Evolutionary conservation across 1,284 basidiomycete species (phyloP).

Genomic region (Marasmius tenuissimus): DNA sequence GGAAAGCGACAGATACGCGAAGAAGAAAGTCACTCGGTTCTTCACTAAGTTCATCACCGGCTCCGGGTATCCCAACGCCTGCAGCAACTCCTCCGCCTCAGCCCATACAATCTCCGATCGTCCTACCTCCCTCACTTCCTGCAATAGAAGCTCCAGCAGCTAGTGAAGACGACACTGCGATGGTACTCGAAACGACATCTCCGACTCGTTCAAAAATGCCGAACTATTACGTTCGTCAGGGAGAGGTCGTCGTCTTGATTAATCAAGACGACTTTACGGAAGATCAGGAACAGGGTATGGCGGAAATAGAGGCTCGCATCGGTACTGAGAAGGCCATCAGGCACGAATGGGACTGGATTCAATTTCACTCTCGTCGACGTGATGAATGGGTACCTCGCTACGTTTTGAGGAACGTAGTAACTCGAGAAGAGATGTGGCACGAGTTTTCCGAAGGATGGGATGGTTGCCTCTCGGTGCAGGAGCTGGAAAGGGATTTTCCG

Average conservation of each 20-base stretch:
- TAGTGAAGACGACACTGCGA: conserved; percentile 1
- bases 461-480: neutral
- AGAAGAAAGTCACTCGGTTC: too few relatives aligned
- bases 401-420: neutral
- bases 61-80: too few relatives aligned
- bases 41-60: too few relatives aligned
- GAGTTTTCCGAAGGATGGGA: neutral
- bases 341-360: neutral
- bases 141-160: too few relatives aligned
- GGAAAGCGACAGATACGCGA: too few relatives aligned
- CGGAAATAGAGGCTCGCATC: neutral
- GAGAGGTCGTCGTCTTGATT: neutral
- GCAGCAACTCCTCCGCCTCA: too few relatives aligned
- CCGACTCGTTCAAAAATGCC: neutral
- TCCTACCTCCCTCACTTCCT: too few relatives aligned
- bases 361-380: neutral
- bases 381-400: neutral
- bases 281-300: neutral
- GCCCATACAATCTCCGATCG: too few relatives aligned
- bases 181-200: neutral
- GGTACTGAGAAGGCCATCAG: neutral
- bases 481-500: neutral
- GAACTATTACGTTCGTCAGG: neutral
- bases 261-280: neutral
- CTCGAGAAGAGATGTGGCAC: neutral